Base-by-base conservation (phyloP, 768 basidiomycete genomes). In the Boletus bicolor region DNA sequence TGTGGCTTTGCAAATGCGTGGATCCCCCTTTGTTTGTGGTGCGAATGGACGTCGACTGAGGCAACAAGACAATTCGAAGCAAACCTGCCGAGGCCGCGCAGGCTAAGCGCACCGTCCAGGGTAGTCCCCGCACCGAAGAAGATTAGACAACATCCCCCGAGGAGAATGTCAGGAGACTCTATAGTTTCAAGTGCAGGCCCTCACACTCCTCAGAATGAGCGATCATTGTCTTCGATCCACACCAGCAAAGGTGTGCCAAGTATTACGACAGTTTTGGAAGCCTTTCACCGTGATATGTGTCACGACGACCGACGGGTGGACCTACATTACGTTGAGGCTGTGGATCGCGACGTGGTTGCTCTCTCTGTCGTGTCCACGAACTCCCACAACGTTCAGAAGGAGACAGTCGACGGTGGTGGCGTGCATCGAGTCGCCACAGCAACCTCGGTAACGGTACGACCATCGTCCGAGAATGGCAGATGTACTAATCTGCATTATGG, bases 11-110 rank as follows among this genome's bases (percentile, higher is more conserved):
- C 72, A 36, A 80, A 80, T 49, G 72, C 77, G 43, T 73, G 76
- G 60, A 71, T 81, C 53, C 77, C 80, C 26, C 69, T 81, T 56
- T 81, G 79, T 68, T 64, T 80, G 17, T 81, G 79, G 77, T 80
- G 80, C 63, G 65, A 72, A 58, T 81, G 79, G 78, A 73, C 76
- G 5, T 79, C 77, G 26, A 63, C 70, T 17, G 73, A 68, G 49
- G 75, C 78, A 5, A 70, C 71, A 57, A 72, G 65, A 49, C 70
- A 68, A 44, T 78, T 76, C 58, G 75, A 79, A 58, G 56, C 65
- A 24, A 74, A 67, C 42, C 68, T 70, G 55, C 73, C 77, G 36
- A 72, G 77, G 19, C 61, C 71, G 30, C 70, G 70, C 48, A 56
- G 70, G 52, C 53, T 71, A 47, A 71, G 69, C 37, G 72, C 70